Base-by-base conservation (phyloP, 768 basidiomycete species). In the Gloeopeniophorella convolvens region DNA sequence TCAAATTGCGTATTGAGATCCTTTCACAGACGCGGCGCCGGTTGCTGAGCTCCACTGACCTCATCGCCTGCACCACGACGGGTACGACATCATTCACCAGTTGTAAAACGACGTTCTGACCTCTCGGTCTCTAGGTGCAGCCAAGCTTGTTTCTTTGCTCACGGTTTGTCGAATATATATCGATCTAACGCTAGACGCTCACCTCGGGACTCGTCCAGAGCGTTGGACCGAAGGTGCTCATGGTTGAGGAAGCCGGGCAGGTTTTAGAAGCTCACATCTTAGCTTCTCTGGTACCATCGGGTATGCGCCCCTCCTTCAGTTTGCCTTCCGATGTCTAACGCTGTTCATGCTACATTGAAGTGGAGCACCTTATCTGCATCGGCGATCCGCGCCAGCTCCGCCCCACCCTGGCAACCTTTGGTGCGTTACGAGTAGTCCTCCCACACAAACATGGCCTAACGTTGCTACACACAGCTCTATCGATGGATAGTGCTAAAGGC, bases 161-260 rank as follows among this genome's bases (percentile, higher is more conserved):
- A 77, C 69, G 64, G 84, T 81, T 34, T 28, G 66, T 53, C n/a
- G 2, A n/a, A 24, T 26, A 8, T 20, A 9, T 27, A 31, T 10
- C 5, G 24, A 6, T 12, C 4, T 13, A 0, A 7, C 24, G 27
- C 15, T 15, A 20, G 1, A 4, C 36, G n/a, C 34, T 44, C n/a
- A n/a, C n/a, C n/a, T n/a, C n/a, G n/a, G n/a, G n/a, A 51, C 45
- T 55, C 3, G 35, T 13, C 13, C 12, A 85, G 83, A 75, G 76
- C 12, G 60, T 87, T 5, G 66, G 61, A 4, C 85, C 85, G 0
- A 73, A 71, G 27, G 76, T 87, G 0, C 61, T 88, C 40, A 66
- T 89, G 41, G 82, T 89, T 0, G 86, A 90, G 63, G 88, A 89
- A 61, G 87, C 88, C 0, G 88, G 87, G 0, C 87, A 90, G 65